phyloP scores from a whole-genome alignment of 192 early-diverging fungal genomes.

The Coemansia sp. region DNA sequence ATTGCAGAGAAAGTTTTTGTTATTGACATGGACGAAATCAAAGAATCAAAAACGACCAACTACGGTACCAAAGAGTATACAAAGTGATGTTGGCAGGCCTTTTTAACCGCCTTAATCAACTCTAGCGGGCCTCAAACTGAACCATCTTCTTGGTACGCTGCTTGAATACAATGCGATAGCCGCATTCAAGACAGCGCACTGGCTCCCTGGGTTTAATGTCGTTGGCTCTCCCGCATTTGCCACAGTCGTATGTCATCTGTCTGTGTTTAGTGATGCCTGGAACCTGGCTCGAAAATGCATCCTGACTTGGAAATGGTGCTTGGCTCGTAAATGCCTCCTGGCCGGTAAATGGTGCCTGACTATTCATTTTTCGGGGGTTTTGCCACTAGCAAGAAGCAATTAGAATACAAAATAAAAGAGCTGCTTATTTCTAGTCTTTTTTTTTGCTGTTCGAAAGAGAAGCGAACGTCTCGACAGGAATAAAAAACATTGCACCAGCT shows the following conservation, averaged over 20 bases:
- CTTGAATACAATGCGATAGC: conserved; percentile 97
- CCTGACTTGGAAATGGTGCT: conserved; percentile 1
- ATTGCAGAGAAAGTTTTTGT: too few species aligned
- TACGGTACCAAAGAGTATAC: neutral
- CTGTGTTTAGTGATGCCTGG: conserved; percentile 1
- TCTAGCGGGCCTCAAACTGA: conserved; percentile 95
- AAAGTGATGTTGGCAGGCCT: neutral
- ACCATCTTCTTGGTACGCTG: conserved; percentile 92
- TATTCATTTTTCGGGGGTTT: neutral
- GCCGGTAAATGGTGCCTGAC: too few species aligned
- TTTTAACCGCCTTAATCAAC: neutral
- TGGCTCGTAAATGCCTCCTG: neutral
- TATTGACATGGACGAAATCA: too few species aligned
- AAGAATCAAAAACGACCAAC: too few species aligned
- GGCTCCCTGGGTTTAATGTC: conserved; percentile 92
- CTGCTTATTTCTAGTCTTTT: too few species aligned
- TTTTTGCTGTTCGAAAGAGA: neutral
- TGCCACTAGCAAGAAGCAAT: neutral
- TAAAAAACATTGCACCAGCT: neutral
- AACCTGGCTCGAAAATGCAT: conserved; percentile 6
- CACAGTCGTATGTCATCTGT: conserved; percentile 36
- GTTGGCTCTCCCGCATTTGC: conserved; percentile 85
- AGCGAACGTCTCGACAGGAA: neutral
- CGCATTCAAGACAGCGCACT: conserved; percentile 95
- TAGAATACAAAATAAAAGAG: too few species aligned